Conservation (phyloP, 257 asterid species). For the Petrea volubilis region DNA sequence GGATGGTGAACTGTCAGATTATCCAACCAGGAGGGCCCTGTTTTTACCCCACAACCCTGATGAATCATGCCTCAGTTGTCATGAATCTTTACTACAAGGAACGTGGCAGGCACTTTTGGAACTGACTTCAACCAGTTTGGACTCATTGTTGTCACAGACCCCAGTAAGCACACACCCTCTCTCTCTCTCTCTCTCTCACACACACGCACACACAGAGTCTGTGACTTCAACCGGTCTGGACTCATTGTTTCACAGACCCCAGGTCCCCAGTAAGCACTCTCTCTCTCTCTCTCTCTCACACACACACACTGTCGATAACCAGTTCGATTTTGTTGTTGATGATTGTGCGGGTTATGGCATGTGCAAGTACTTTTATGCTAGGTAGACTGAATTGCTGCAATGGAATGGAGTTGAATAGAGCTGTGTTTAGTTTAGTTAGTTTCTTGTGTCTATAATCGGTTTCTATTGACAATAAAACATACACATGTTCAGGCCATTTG, state of each 20-base stretch:
- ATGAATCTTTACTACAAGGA: constrained; percentile 45
- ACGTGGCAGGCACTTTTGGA: constrained; percentile 38
- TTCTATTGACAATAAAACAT: too few species aligned
- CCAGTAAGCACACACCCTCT: constrained; percentile 22
- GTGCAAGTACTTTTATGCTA: constrained; percentile 28
- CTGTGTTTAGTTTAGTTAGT: too few species aligned
- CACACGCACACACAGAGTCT: too few species aligned
- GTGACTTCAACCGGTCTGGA: too few species aligned
- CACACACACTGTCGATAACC: not conserved
- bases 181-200: not conserved
- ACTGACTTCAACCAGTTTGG: constrained; percentile 40
- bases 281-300: too few species aligned
- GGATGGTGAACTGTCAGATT: constrained; percentile 27
- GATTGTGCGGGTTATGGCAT: constrained; percentile 24
- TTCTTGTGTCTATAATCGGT: too few species aligned
- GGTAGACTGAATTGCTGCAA: not conserved
- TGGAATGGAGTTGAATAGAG: not conserved
- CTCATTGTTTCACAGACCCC: too few species aligned
- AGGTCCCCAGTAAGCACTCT: too few species aligned
- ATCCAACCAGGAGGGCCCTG: constrained; percentile 37
- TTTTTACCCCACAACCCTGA: constrained; percentile 23
- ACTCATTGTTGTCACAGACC: constrained; percentile 36
- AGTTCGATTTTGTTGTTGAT: not conserved
- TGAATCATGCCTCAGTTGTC: constrained; percentile 40
- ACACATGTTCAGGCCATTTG: too few species aligned